Percentiles rank a stretch among this genome's conserved stretches.
phyloP scores from a whole-genome alignment of 306 rosid species.

The Trifolium fragiferum region DNA sequence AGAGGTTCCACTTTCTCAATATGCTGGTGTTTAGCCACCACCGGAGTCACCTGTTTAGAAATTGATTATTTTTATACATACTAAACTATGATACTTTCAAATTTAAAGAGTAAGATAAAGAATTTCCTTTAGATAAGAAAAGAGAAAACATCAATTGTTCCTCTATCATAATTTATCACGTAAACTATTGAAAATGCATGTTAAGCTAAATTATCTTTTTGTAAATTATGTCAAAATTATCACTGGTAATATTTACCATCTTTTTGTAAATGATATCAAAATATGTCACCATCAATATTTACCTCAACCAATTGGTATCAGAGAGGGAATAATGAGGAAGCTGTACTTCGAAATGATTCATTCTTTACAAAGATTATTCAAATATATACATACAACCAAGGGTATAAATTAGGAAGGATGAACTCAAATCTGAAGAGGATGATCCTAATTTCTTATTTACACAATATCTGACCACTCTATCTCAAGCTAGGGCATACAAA shows the following conservation, averaged over 20 bases:
- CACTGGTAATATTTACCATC: slow-evolving; percentile 10
- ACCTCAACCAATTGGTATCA: slow-evolving; percentile 5
- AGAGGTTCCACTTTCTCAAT: slow-evolving; percentile 69
- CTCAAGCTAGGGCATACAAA: not conserved
- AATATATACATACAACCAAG: not conserved
- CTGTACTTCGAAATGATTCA: not conserved
- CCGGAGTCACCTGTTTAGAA: slow-evolving; percentile 61
- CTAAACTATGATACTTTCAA: slow-evolving; percentile 16
- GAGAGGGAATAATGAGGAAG: not conserved
- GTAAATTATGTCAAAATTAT: slow-evolving; percentile 8
- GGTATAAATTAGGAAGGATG: not conserved
- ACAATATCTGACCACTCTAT: not conserved
- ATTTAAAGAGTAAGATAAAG: not conserved
- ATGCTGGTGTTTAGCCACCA: slow-evolving; percentile 61
- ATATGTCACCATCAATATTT: not conserved
- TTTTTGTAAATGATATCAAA: not conserved
- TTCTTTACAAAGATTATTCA: not conserved
- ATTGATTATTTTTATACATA: slow-evolving; percentile 32
- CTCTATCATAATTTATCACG: slow-evolving; percentile 20
- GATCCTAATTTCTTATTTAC: not conserved
- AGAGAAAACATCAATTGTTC: slow-evolving; percentile 22
- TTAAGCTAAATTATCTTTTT: not conserved
- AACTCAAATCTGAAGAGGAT: not conserved
- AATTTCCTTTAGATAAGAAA: not conserved
- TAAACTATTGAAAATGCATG: slow-evolving; percentile 22